A percentile compares a stretch with the other conserved stretches of the same genome.
phyloP scores from a whole-genome alignment of 164 flowering plant genomes.

The Aristolochia californica region DNA sequence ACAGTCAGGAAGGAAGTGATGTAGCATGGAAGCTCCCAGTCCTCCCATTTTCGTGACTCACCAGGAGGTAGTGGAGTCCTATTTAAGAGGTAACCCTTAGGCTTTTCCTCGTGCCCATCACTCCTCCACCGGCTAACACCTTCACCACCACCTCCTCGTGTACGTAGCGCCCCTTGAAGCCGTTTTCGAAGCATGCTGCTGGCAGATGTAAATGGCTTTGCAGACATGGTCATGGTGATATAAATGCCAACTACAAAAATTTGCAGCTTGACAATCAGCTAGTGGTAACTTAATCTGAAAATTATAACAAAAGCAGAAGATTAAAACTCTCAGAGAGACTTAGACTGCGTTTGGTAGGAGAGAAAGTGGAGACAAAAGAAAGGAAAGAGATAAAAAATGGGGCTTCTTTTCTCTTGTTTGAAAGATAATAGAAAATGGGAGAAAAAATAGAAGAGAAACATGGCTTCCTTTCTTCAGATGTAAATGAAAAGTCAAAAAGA shows the following conservation, averaged over 20 bases:
- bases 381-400: no score
- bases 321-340: no score
- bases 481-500: no score
- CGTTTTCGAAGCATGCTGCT: slow-evolving; percentile 52
- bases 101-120: slow-evolving; percentile 80
- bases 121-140: slow-evolving; percentile 67
- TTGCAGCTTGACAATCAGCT: no score
- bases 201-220: slow-evolving; percentile 8
- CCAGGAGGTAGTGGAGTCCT: slow-evolving; percentile 79
- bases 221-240: slow-evolving; percentile 3
- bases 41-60: slow-evolving; percentile 88
- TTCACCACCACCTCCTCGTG: slow-evolving; percentile 41
- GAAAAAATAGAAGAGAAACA: no score
- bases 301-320: no score
- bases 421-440: no score
- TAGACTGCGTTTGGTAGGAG: no score
- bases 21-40: slow-evolving; percentile 99
- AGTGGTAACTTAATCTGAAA: no score
- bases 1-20: slow-evolving; percentile 86
- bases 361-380: no score
- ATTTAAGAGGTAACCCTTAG: slow-evolving; percentile 82
- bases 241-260: not conserved
- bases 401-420: no score
- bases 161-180: slow-evolving; percentile 34
- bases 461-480: no score